Evolutionary conservation across 2,329 filamentous ascomycete genomes (phyloP), one percentile per base, ranked within the genome.

Genomic region (Aureobasidium vineae): DNA sequence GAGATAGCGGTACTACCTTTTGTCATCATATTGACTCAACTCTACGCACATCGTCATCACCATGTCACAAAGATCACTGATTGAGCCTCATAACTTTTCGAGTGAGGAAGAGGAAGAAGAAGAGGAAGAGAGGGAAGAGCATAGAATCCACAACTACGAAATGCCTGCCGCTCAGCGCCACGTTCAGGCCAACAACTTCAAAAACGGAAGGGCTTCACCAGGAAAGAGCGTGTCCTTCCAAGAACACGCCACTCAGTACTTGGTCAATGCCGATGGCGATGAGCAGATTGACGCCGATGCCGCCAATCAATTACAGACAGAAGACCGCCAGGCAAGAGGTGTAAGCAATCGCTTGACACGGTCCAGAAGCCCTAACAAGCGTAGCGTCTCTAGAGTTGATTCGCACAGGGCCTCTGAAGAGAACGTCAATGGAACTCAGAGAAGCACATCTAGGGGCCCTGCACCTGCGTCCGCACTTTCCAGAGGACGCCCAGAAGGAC

Each of bases 231-330:
- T 52, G 7, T 5, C 16, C 16, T 52, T 52, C 26, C 26, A 52
- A 5, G 2, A 15, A 5, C 23, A 7, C 26, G 45, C 23, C 23
- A 49, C 45, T 13, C 21, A 49, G 15, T 28, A 23, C 21, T 2
- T 1, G 23, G 2, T 28, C 23, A 15, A 49, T 19, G 23, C 15
- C 47, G 31, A 63, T 19, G 85, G 88, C 79, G 87, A 74, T 67
- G 52, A 15, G 10, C 31, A 38, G n/a, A 41, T 21, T 11, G 36
- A 40, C 7, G 41, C 41, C n/a, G 45, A 23, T 38, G 64, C 56
- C 36, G n/a, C 36, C 54, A 31, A 21, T 40, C 33, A 66, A n/a
- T 8, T 49, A 45, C 52, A 47, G 16, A 38, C 5, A 65, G 36
- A 59, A 23, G 26, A 43, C 3, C 40, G 23, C 8, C 40, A 59